phyloP scores from a whole-genome alignment of 805 yeast genomes.

The Ogataea nonfermentans region DNA sequence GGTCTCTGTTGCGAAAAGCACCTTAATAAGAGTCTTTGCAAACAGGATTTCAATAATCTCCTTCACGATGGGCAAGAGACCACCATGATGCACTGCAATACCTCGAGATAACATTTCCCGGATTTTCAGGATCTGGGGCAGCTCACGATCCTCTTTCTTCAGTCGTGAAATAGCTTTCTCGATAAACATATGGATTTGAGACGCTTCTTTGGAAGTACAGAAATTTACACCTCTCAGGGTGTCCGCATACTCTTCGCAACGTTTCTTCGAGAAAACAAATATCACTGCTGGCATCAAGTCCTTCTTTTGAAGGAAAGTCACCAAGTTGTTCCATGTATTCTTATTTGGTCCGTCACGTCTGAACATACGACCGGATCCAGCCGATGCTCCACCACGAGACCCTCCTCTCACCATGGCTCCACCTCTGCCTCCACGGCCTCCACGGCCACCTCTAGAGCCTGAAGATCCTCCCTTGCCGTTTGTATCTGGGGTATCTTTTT shows the following conservation, averaged over 20 bases:
- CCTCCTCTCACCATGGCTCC: conserved; percentile 33
- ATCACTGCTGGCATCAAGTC: conserved; percentile 86
- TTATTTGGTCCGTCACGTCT: conserved; percentile 70
- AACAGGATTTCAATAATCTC: conserved; percentile 91
- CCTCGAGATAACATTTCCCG: conserved; percentile 86
- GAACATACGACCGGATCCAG: conserved; percentile 32
- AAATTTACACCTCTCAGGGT: conserved; percentile 72
- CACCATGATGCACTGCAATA: conserved; percentile 95
- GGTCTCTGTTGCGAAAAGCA: conserved; percentile 94
- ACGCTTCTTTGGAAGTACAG: conserved; percentile 79
- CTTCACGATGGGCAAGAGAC: conserved; percentile 86
- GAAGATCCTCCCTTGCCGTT: conserved; percentile 29
- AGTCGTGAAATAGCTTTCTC: conserved; percentile 85
- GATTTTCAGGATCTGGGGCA: conserved; percentile 85
- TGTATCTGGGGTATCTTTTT: conserved; percentile 4
- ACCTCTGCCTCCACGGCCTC: conserved; percentile 36
- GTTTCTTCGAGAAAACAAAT: conserved; percentile 89
- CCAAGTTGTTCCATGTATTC: conserved; percentile 72
- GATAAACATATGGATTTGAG: conserved; percentile 90
- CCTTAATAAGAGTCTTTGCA: conserved; percentile 81
- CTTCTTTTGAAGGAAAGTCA: conserved; percentile 63
- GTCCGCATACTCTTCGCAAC: conserved; percentile 91
- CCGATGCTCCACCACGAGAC: conserved; percentile 27
- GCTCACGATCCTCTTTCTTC: conserved; percentile 86
- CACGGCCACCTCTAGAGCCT: conserved; percentile 31